A percentile compares a stretch with the other conserved stretches of the same genome.
Conservation (phyloP, 768 basidiomycete species). For the Aureoboletus auriporus region DNA sequence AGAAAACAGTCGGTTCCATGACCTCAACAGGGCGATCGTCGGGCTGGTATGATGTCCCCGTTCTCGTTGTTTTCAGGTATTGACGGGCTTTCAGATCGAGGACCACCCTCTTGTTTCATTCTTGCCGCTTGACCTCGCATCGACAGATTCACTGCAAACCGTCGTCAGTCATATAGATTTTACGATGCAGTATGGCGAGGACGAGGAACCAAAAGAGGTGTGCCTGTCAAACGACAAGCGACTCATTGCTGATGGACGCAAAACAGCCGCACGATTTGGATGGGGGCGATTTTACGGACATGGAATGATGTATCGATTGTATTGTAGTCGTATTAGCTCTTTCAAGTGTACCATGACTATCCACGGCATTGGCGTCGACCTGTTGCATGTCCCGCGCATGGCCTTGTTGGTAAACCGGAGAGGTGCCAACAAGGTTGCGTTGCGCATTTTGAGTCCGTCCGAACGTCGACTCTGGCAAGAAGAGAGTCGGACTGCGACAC, state of each 20-base stretch:
- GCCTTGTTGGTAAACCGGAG: conserved; percentile 48
- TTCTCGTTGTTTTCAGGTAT: not conserved
- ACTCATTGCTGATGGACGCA: conserved; percentile 10
- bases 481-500: conserved; percentile 20
- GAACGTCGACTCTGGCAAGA: conserved; percentile 26
- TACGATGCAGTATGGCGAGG: conserved; percentile 98
- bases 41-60: conserved; percentile 62
- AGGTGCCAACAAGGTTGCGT: conserved; percentile 43
- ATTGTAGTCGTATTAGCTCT: not conserved
- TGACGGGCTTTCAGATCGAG: conserved; percentile 65
- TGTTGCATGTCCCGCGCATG: conserved; percentile 69
- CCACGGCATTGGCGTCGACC: conserved; percentile 73
- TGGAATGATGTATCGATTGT: conserved; percentile 43
- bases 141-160: conserved; percentile 83
- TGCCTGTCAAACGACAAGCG: conserved; percentile 11
- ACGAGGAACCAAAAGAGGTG: conserved; percentile 95
- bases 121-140: conserved; percentile 87
- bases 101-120: conserved; percentile 98
- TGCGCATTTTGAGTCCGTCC: conserved; percentile 55
- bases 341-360: conserved; percentile 43
- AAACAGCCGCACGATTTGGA: conserved; percentile 86
- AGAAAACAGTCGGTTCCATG: conserved; percentile 85
- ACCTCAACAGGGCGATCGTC: conserved; percentile 92
- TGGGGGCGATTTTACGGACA: conserved; percentile 82
- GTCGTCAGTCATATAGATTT: conserved; percentile 96